Conservation (phyloP, 768 basidiomycete species). For the Suillus plorans region DNA sequence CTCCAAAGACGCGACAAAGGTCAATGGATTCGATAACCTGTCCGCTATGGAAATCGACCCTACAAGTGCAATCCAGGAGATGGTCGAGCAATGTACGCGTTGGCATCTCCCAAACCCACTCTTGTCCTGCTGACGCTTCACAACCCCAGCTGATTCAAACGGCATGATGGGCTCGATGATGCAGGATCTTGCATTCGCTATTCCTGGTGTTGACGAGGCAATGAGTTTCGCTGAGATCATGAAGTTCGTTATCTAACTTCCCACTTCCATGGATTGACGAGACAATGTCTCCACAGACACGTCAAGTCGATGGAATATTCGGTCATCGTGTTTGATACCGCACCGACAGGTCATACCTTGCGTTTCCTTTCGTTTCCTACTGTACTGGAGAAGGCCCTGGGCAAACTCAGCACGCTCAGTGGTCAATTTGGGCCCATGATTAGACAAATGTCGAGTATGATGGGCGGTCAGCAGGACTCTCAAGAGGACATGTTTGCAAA, state of each 20-base stretch:
- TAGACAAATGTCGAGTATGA: slow-evolving; percentile 92
- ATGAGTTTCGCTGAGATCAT: slow-evolving; percentile 99
- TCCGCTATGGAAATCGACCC: slow-evolving; percentile 99
- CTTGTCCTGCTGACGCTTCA: slow-evolving; percentile 5
- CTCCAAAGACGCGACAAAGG: slow-evolving; percentile 97
- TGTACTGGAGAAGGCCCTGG: slow-evolving; percentile 95
- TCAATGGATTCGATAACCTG: slow-evolving; percentile 96
- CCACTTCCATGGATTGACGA: not conserved
- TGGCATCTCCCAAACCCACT: not conserved
- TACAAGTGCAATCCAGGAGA: slow-evolving; percentile 95
- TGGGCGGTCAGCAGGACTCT: slow-evolving; percentile 86
- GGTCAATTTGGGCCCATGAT: slow-evolving; percentile 98
- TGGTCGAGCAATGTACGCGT: slow-evolving; percentile 91
- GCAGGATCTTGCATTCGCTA: slow-evolving; percentile 99
- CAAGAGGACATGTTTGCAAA: slow-evolving; percentile 99
- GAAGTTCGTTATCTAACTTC: slow-evolving; percentile 64
- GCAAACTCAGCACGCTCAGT: slow-evolving; percentile 91
- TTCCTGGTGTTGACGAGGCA: slow-evolving; percentile 98
- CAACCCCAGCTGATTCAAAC: slow-evolving; percentile 70
- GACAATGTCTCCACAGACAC: slow-evolving; percentile 54
- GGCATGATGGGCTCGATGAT: slow-evolving; percentile 99
- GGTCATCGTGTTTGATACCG: slow-evolving; percentile 99
- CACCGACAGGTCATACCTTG: slow-evolving; percentile 96
- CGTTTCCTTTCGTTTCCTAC: slow-evolving; percentile 99
- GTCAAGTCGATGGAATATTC: slow-evolving; percentile 99